A percentile compares a stretch with the other conserved stretches of the same genome.
Conservation (phyloP, 768 basidiomycete genomes). For the Inosperma sp. region DNA sequence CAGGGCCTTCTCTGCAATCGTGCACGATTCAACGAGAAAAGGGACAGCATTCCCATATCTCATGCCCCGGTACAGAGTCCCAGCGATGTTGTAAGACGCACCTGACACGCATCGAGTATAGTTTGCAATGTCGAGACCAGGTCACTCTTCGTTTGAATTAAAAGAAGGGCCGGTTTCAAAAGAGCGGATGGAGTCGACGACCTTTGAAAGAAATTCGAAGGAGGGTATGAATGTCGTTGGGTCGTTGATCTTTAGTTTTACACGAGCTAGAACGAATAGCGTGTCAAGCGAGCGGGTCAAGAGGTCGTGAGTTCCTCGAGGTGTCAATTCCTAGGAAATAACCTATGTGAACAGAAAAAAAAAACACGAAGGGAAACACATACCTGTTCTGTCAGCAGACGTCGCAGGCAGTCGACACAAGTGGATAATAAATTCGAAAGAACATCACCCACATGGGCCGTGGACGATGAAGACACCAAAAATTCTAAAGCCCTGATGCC, state of each 20-base stretch:
- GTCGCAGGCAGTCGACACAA: constrained; percentile 1
- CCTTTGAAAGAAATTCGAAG: constrained; percentile 45
- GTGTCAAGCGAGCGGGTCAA: constrained; percentile 24
- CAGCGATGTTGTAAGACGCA: constrained; percentile 64
- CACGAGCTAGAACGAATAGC: constrained; percentile 21
- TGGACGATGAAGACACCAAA: constrained; percentile 4
- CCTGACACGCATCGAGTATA: constrained; percentile 67
- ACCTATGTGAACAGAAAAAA: not conserved
- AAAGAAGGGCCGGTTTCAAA: constrained; percentile 8
- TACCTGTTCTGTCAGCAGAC: not conserved
- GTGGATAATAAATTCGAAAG: constrained; percentile 12
- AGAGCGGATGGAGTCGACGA: constrained; percentile 27
- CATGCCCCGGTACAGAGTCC: constrained; percentile 47
- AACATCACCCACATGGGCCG: not conserved
- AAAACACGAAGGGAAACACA: not conserved
- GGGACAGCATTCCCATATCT: constrained; percentile 59
- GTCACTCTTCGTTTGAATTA: constrained; percentile 12
- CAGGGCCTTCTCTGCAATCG: constrained; percentile 47
- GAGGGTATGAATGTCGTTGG: constrained; percentile 36
- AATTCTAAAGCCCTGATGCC: constrained; percentile 48
- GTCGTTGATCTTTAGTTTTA: constrained; percentile 19
- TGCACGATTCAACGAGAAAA: constrained; percentile 61
- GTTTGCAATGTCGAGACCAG: constrained; percentile 42
- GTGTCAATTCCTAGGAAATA: constrained; percentile 10
- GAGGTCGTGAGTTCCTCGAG: constrained; percentile 10